phyloP scores from a whole-genome alignment of 768 basidiomycete genomes.

The Saitozyma sp. region DNA sequence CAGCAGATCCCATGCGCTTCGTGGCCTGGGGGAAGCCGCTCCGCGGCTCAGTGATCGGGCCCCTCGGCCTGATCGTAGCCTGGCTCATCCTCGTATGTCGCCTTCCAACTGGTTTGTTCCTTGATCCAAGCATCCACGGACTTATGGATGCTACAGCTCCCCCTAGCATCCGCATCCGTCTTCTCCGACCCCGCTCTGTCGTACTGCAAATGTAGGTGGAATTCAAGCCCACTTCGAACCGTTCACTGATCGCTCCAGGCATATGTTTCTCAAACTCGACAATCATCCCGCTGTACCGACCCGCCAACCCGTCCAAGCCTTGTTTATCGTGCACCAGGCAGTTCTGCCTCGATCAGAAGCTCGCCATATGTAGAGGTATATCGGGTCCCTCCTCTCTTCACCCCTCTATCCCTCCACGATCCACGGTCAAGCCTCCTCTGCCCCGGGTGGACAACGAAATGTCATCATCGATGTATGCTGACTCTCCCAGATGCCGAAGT shows the following conservation, averaged over 20 bases:
- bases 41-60: too few species aligned
- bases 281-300: constrained; percentile 74
- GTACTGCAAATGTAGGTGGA: constrained; percentile 51
- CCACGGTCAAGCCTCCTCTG: not conserved
- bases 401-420: too few species aligned
- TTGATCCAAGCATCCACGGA: not conserved
- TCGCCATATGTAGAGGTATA: constrained; percentile 63
- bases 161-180: constrained; percentile 22
- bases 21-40: too few species aligned
- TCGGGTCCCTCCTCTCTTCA: not conserved
- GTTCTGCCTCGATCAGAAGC: constrained; percentile 91
- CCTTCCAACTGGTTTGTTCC: not conserved
- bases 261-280: constrained; percentile 90
- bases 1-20: too few species aligned
- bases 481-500: constrained; percentile 53
- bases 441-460: not conserved
- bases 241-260: constrained; percentile 57
- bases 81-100: too few species aligned
- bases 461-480: constrained; percentile 1
- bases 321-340: constrained; percentile 91
- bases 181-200: constrained; percentile 45
- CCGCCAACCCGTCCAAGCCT: constrained; percentile 82
- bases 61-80: too few species aligned
- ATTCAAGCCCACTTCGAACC: too few species aligned
- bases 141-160: constrained; percentile 2